Evolutionary conservation across 129 eudicot genomes (phyloP), one percentile per base, ranked within the genome.

Genomic region (Deinandra increscens): DNA sequence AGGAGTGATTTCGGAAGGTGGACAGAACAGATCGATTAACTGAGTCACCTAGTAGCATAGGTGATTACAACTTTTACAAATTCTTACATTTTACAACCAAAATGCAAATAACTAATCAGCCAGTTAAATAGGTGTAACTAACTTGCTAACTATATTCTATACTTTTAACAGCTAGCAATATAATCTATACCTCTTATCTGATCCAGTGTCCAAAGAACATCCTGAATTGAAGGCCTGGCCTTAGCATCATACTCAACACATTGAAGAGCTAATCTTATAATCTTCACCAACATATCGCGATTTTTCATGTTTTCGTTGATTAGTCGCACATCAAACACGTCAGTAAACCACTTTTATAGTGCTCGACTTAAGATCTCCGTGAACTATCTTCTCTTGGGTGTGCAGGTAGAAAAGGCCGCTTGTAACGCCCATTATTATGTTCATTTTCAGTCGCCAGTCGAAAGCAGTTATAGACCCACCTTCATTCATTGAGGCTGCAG

Each of bases 221-320:
- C 80, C 6, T 75, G 74, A 55, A 74, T 78, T 71, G 81, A 85
- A 9, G 90, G 95, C 55, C 95, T 54, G 13, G 84, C 83, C 37
- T 82, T 70, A 13, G 95, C 84, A 11, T 84, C 72, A 10, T 86
- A 86, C 59, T 87, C 87, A 23, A 87, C 90, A 45, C 95, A 87
- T 43, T 81, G 85, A 72, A 87, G 68, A 11, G 84, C 87, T 71
- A 87, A 42, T 67, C 75, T 75, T 80, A 87, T 60, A 2, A 86
- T 75, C 49, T 82, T 79, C 61, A 84, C 70, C 71, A 87, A 39
- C 74, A 74, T 84, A 42, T 87, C 79, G 4, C 81, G 85, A 0
- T 80, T 75, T 5, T 43, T 61, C 0, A 84, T 71, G 2, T 81
- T 86, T 43, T 87, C 87, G 65, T 81, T 78, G 79, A 80, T 74